Evolutionary conservation across 2,329 filamentous ascomycete species (phyloP).

Genomic region (Mycogone perniciosa): DNA sequence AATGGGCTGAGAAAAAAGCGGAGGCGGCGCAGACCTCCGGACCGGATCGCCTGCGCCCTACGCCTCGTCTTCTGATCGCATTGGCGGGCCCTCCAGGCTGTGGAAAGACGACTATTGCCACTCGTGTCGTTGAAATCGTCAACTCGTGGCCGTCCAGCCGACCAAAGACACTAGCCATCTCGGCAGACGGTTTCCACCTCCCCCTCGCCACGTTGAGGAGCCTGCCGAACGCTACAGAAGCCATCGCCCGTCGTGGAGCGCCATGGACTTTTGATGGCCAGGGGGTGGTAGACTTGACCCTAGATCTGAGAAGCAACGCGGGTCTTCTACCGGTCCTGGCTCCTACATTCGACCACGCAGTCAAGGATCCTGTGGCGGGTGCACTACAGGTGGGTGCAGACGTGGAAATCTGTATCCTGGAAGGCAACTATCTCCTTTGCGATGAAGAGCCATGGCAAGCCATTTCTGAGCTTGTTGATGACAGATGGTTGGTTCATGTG

Average conservation of each 20-base stretch:
- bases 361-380: constrained; percentile 63
- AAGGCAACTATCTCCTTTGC: constrained; percentile 54
- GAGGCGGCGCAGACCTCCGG: constrained; percentile 2
- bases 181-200: constrained; percentile 25
- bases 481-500: constrained; percentile 35
- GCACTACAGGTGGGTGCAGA: constrained; percentile 55
- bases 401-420: constrained; percentile 60
- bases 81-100: constrained; percentile 18
- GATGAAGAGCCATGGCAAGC: constrained; percentile 27
- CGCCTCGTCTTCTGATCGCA: constrained; percentile 16
- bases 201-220: constrained; percentile 19
- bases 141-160: constrained; percentile 5
- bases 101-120: constrained; percentile 18
- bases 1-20: constrained; percentile 17
- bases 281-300: constrained; percentile 17
- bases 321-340: constrained; percentile 36
- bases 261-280: constrained; percentile 28
- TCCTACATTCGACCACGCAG: constrained; percentile 67
- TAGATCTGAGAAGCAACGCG: constrained; percentile 12
- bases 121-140: constrained; percentile 13
- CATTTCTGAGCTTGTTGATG: constrained; percentile 31
- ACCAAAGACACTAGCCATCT: constrained; percentile 20
- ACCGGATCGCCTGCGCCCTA: neutral
- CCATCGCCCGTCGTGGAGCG: constrained; percentile 25
- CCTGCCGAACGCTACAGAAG: constrained; percentile 26